Base-by-base conservation (phyloP, 805 yeast species). In the Candida montana region DNA sequence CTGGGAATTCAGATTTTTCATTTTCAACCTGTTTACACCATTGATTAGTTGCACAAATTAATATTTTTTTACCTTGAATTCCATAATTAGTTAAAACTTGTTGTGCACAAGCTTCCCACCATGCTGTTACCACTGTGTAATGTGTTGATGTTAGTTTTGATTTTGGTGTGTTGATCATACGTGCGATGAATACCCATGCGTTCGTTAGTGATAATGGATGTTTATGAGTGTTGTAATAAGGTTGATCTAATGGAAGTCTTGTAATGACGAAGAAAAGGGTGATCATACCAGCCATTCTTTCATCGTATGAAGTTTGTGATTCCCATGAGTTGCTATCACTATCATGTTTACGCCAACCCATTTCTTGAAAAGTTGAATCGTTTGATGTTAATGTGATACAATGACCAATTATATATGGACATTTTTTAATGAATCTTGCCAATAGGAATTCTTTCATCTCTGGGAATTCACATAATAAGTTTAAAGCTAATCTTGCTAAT, bases 21-120 rank as follows among this genome's bases (percentile, higher is more conserved):
- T 72, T 79, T 2, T 67, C 64, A 4, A 75, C 77, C 2, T 65
- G 49, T n/a, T 56, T 44, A 0, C 87, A 72, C 80, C 89, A 81
- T 1, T 61, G 67, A 3, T 55, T 57, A 43, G 74, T 69, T 6
- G 77, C 56, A 10, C 74, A 48, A 7, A 48, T 51, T 44, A 89
- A 51, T 23, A 88, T 41, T 58, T 93, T 93, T 5, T 34, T 41
- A 3, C 77, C 93, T 64, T 91, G 98, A 5, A 48, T 61, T 0
- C 90, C 89, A 59, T 79, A 91, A 1, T 69, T 72, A 9, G 56
- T 54, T 7, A 71, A 40, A 42, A 91, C 75, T 32, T 77, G 69
- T 8, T 51, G 47, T 0, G 85, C 90, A 37, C 83, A 71, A 5
- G 89, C 78, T 50, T 93, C 98, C 95, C 97, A 88, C 97, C 97